Percentiles rank a stretch among this genome's conserved stretches.
phyloP scores from a whole-genome alignment of 176 grass and related monocot species.

The Paspalum vaginatum region DNA sequence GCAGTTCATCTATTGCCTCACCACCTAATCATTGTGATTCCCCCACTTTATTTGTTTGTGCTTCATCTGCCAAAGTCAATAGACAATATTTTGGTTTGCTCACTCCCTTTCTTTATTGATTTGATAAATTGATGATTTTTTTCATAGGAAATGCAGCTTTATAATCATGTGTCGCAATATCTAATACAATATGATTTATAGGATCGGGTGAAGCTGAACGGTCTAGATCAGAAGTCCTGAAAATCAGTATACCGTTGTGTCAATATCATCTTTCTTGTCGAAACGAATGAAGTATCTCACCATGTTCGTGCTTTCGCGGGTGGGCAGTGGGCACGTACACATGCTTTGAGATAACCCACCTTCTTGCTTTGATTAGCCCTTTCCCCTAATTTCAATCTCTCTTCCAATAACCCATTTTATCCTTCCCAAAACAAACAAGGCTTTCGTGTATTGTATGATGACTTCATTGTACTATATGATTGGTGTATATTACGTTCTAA shows the following conservation, averaged over 20 bases:
- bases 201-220: too few species aligned
- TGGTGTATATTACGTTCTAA: too few species aligned
- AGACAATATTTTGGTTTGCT: not conserved
- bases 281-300: not conserved
- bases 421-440: not conserved
- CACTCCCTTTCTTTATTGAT: not conserved
- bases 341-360: constrained; percentile 37
- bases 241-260: not conserved
- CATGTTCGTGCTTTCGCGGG: not conserved
- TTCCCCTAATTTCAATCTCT: not conserved
- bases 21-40: not conserved
- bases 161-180: not conserved
- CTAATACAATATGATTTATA: not conserved
- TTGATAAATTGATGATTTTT: not conserved
- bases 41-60: not conserved
- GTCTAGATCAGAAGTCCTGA: not conserved
- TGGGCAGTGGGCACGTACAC: not conserved
- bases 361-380: constrained; percentile 10
- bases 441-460: constrained; percentile 19
- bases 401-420: not conserved
- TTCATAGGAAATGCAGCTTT: not conserved
- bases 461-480: not conserved
- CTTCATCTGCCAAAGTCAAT: constrained; percentile 4
- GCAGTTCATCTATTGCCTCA: not conserved
- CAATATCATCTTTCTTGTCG: constrained; percentile 12